These are phyloP conservation scores for Phaffia australis DNA, from an alignment of 768 basidiomycete genomes.

Conservation along the genomic window DNA sequence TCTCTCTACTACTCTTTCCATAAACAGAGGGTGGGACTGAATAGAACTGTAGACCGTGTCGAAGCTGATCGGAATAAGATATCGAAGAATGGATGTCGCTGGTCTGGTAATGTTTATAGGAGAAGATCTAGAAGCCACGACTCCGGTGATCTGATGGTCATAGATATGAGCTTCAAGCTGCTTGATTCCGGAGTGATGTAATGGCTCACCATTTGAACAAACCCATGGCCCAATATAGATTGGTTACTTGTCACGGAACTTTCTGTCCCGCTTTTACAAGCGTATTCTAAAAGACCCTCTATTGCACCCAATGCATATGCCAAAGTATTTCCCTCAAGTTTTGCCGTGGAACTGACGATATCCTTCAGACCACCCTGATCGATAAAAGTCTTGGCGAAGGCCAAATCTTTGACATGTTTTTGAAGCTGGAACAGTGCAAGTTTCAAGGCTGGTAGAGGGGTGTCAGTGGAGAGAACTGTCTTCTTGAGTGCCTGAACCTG, in stretches of 20 bases:
- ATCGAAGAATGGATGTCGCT: constrained; percentile 74
- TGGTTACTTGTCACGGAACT: constrained; percentile 64
- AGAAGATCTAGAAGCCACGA: constrained; percentile 57
- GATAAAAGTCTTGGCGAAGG: constrained; percentile 69
- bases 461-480: constrained; percentile 4
- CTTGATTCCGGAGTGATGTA: background rate
- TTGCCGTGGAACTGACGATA: constrained; percentile 56
- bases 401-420: constrained; percentile 51
- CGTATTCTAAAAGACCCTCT: constrained; percentile 75
- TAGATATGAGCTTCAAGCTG: background rate
- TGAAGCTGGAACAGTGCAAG: constrained; percentile 67
- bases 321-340: constrained; percentile 66
- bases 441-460: constrained; percentile 42
- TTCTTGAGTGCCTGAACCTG: background rate
- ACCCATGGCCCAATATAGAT: constrained; percentile 28
- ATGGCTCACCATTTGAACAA: background rate
- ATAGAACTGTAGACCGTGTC: background rate
- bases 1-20: constrained; percentile 10
- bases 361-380: constrained; percentile 58
- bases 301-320: constrained; percentile 76
- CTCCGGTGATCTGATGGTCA: constrained; percentile 50
- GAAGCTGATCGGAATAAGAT: background rate
- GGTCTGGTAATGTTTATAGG: constrained; percentile 84
- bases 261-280: constrained; percentile 62
- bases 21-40: background rate